Conservation (phyloP, 2,329 filamentous ascomycete species). For the Zymoseptoria crescenta region DNA sequence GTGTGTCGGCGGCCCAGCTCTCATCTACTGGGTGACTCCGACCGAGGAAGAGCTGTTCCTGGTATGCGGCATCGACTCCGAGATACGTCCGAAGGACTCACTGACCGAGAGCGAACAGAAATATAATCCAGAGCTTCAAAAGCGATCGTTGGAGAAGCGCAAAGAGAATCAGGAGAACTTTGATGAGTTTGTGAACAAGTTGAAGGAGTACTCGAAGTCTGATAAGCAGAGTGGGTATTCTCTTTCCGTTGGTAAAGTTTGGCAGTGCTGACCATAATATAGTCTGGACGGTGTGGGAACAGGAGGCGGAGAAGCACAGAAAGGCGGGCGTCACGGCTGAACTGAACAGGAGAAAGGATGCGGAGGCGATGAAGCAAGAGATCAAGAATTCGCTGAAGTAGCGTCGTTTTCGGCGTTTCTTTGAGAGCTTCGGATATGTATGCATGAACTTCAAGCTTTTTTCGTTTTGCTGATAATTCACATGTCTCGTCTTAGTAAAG, state of each 20-base stretch:
- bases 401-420: background rate
- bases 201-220: constrained; percentile 86
- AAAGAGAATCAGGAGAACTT: constrained; percentile 75
- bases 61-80: constrained; percentile 28
- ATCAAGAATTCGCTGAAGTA: constrained; percentile 27
- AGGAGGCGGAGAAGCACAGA: constrained; percentile 23
- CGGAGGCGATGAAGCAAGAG: constrained; percentile 25
- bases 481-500: background rate
- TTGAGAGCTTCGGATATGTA: background rate
- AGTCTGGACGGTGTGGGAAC: constrained; percentile 33
- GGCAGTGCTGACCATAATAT: background rate
- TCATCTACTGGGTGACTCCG: constrained; percentile 72
- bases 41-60: constrained; percentile 86
- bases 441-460: constrained; percentile 1
- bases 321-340: constrained; percentile 20
- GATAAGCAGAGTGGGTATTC: constrained; percentile 72
- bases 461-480: constrained; percentile 3
- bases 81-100: background rate
- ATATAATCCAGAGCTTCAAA: constrained; percentile 93
- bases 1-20: constrained; percentile 74
- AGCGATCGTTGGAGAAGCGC: constrained; percentile 72
- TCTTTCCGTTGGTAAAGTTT: background rate
- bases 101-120: constrained; percentile 37
- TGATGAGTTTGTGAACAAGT: constrained; percentile 71
- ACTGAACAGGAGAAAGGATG: constrained; percentile 26